Percentiles rank a stretch among this genome's conserved stretches.
Conservation (phyloP, 163 green algal species). For the Chlorella variabilis region DNA sequence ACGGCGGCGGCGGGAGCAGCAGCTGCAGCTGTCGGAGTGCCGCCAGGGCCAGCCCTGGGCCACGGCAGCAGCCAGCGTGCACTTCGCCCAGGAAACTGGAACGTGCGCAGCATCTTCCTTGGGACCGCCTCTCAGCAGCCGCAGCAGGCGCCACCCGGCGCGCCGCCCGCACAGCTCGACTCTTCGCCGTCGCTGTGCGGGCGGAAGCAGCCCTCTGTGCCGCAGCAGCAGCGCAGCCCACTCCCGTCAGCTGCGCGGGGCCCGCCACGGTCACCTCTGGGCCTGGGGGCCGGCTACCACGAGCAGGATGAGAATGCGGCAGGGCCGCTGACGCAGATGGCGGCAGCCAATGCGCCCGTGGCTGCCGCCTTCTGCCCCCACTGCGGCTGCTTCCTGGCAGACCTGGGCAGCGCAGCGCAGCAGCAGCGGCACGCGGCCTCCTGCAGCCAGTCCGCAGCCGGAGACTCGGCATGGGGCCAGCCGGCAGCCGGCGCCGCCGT, state of each 20-base stretch:
- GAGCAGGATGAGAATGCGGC: no score
- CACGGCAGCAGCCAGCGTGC: neutral
- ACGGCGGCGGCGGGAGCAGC: neutral
- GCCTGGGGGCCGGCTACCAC: neutral
- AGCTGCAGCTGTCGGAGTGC: neutral
- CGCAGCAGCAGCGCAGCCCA: neutral
- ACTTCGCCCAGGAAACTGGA: neutral
- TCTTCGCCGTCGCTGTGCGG: no score
- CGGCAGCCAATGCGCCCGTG: conserved; percentile 5
- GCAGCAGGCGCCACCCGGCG: neutral
- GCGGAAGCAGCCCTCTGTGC: no score
- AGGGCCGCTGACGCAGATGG: conserved; percentile 37
- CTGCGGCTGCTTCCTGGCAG: conserved; percentile 36
- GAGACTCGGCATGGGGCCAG: neutral
- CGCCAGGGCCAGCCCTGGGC: neutral
- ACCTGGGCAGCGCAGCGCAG: conserved; percentile 4
- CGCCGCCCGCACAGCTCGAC: no score
- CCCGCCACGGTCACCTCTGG: neutral
- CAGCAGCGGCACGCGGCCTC: neutral
- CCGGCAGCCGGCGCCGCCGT: neutral
- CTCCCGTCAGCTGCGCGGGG: neutral
- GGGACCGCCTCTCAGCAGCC: neutral
- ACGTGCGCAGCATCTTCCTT: conserved; percentile 34
- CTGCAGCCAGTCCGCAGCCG: neutral
- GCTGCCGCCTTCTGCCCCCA: conserved; percentile 23